A percentile compares a stretch with the other conserved stretches of the same genome.
Conservation (phyloP, 768 basidiomycete genomes). For the Russula sp. region DNA sequence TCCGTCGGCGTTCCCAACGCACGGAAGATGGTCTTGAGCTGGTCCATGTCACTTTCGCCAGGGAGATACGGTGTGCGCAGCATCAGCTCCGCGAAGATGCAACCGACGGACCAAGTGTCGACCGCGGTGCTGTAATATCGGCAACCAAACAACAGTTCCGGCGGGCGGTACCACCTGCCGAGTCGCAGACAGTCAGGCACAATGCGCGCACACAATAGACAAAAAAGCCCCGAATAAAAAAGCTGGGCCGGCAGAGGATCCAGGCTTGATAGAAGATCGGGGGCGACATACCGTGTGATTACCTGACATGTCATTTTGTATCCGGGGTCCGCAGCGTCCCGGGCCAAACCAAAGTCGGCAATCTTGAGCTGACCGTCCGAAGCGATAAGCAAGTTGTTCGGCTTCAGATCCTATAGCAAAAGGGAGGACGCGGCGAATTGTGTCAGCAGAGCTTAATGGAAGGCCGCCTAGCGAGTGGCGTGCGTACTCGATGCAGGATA, state of each 20-base stretch:
- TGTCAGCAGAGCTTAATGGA: background rate
- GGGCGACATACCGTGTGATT: conserved; percentile 76
- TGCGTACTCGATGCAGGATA: conserved; percentile 80
- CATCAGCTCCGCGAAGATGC: conserved; percentile 98
- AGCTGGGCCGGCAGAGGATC: too few species aligned
- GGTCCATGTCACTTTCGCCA: conserved; percentile 95
- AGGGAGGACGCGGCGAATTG: background rate
- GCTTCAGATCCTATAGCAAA: conserved; percentile 80
- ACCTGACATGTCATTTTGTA: conserved; percentile 98
- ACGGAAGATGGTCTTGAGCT: conserved; percentile 88
- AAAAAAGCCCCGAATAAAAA: background rate
- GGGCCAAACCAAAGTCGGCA: conserved; percentile 96
- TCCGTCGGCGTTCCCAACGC: conserved; percentile 96
- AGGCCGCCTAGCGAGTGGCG: background rate
- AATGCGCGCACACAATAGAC: too few species aligned
- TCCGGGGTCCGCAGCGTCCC: conserved; percentile 93
- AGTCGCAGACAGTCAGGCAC: background rate
- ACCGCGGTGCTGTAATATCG: conserved; percentile 88
- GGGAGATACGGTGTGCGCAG: conserved; percentile 92
- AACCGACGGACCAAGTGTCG: conserved; percentile 96
- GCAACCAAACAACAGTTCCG: conserved; percentile 88
- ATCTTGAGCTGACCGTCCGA: conserved; percentile 90
- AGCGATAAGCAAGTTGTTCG: conserved; percentile 94
- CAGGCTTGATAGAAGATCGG: background rate
- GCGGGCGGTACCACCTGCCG: conserved; percentile 95